Evolutionary conservation across 2,329 filamentous ascomycete species (phyloP), one percentile per base, ranked within the genome.

Genomic region (Trichoderma endophyticum): DNA sequence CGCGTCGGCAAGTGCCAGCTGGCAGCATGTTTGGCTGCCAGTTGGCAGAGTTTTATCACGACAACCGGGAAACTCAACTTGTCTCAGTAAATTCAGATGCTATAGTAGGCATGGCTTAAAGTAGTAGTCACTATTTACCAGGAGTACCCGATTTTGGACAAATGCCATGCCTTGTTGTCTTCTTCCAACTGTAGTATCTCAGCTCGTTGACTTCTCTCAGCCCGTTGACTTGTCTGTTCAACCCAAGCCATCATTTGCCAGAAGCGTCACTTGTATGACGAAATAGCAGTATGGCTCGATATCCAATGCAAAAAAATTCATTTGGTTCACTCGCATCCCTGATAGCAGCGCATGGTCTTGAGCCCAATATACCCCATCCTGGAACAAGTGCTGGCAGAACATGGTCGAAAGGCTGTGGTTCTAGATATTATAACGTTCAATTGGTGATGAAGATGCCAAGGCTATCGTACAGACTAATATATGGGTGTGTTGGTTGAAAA

Each of bases 201-300:
- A 43, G 7, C 36, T 43, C 36, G 9, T 43, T 43, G 36, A 18
- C 36, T 43, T 43, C 3, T 18, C 36, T 43, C 6, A 43, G 7
- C 36, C 18, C 36, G 18, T 43, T 43, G 36, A 18, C 36, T 43
- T 43, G 7, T 18, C 36, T 43, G 6, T 43, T 43, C 36, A 18
- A 8, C 36, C 32, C 6, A 18, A 18, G 15, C 9, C 36, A 18
- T 39, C 36, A 3, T 43, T 43, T 43, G 36, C 15, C 36, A n/a
- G 15, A 43, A 43, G 36, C 36, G 6, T 8, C 36, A 43, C 36
- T 18, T 18, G 15, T 18, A 43, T 43, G 36, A 8, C 3, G 36
- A 18, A 7, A 43, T 8, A 8, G 36, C 14, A 18, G 36, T 39
- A 7, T 18, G 36, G 3, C 2, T 39, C 36, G 36, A 86, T n/a